These are phyloP conservation scores for Puya raimondii DNA, from an alignment of 176 grass and related monocot genomes.

Conservation along the genomic window DNA sequence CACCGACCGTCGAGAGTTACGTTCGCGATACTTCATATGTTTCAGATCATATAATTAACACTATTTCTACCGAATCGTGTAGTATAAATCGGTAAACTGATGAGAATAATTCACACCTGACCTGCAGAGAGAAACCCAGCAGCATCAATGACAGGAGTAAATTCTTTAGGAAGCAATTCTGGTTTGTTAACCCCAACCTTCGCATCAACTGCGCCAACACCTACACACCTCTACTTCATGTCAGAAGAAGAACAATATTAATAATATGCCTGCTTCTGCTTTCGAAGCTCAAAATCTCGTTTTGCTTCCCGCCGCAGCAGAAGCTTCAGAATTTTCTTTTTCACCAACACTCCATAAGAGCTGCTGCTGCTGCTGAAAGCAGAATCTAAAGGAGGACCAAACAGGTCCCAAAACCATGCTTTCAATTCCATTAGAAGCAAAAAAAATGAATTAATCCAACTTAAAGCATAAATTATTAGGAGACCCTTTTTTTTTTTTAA, in stretches of 20 bases:
- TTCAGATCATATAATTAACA: too few species aligned
- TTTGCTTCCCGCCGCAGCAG: background rate
- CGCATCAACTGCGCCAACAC: slow-evolving; percentile 43
- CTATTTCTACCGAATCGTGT: background rate
- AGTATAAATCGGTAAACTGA: background rate
- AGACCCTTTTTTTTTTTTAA: too few species aligned
- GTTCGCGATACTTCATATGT: too few species aligned
- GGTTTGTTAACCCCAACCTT: slow-evolving; percentile 86
- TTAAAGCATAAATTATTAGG: too few species aligned
- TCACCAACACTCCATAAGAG: too few species aligned
- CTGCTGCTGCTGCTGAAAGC: too few species aligned
- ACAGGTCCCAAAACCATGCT: too few species aligned
- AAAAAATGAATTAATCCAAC: too few species aligned
- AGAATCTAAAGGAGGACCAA: too few species aligned
- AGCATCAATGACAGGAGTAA: slow-evolving; percentile 82
- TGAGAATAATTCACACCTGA: slow-evolving; percentile 39
- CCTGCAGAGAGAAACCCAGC: slow-evolving; percentile 87
- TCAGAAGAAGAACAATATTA: background rate
- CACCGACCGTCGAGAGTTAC: too few species aligned
- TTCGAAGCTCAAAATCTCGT: background rate
- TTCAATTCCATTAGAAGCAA: too few species aligned
- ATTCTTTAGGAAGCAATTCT: slow-evolving; percentile 85
- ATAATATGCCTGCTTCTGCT: background rate
- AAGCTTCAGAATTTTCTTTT: background rate
- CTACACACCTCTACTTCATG: slow-evolving; percentile 20